These are phyloP conservation scores for Aspergillus novoparasiticus DNA, from an alignment of 2,329 filamentous ascomycete species.

Conservation along the genomic window DNA sequence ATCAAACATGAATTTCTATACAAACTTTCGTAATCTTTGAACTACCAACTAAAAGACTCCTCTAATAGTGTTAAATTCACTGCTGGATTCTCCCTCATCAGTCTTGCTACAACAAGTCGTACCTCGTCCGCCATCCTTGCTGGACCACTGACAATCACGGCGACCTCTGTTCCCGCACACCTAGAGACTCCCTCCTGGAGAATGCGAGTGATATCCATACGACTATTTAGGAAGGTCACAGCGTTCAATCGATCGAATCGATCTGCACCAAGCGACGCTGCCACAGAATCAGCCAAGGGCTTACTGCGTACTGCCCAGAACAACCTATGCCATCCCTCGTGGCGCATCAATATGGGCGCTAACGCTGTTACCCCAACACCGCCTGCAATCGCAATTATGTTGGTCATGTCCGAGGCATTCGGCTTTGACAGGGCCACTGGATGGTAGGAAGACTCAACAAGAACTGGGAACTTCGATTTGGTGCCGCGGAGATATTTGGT, in stretches of 20 bases:
- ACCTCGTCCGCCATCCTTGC: conserved; percentile 8
- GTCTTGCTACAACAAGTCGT: neutral
- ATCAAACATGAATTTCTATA: neutral
- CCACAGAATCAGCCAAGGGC: neutral
- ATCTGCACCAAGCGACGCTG: neutral
- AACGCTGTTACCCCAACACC: conserved; percentile 5
- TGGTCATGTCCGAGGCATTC: neutral
- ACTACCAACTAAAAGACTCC: conserved; percentile 10
- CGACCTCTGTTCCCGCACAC: neutral
- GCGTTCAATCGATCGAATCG: neutral
- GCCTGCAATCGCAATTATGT: conserved; percentile 1
- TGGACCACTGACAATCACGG: conserved; percentile 6
- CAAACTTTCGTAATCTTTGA: neutral
- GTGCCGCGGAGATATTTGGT: neutral
- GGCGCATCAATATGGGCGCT: neutral
- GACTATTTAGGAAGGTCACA: neutral
- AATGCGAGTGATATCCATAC: conserved; percentile 3
- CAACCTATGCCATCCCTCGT: neutral
- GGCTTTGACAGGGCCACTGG: neutral
- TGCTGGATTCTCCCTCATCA: neutral
- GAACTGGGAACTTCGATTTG: neutral
- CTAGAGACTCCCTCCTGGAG: neutral
- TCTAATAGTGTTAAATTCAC: neutral
- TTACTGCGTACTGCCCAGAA: conserved; percentile 6
- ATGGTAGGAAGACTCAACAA: conserved; percentile 1